These are phyloP conservation scores for Dendrocalamus sinicus DNA, from an alignment of 176 grass and related monocot species.

Conservation along the genomic window DNA sequence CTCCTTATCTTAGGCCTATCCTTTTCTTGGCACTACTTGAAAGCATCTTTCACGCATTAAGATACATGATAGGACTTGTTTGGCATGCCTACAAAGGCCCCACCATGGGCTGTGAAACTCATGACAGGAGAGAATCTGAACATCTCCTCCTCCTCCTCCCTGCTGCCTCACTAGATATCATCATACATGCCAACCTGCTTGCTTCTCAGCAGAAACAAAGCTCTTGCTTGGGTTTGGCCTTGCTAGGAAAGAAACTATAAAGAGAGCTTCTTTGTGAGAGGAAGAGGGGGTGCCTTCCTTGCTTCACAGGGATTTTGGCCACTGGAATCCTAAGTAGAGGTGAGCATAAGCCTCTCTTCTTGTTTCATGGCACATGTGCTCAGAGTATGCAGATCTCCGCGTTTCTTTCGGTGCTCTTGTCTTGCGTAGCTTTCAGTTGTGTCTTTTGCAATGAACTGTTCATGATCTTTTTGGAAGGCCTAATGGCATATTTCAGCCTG, in stretches of 20 bases:
- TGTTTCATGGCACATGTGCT: conserved; percentile 17
- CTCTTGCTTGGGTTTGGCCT: not conserved
- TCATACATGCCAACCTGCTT: conserved; percentile 30
- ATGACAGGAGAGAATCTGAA: conserved; percentile 57
- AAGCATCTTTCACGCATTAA: conserved; percentile 59
- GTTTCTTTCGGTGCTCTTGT: not conserved
- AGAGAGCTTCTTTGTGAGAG: not conserved
- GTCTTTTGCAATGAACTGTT: not conserved
- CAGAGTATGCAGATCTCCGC: not conserved
- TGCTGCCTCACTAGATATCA: conserved; percentile 33
- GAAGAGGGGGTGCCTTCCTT: conserved; percentile 11
- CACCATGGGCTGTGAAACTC: conserved; percentile 56
- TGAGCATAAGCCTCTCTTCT: conserved; percentile 20
- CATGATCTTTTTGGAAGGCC: not conserved
- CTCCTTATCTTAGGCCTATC: conserved; percentile 61
- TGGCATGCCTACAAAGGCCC: conserved; percentile 48
- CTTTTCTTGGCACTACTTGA: conserved; percentile 58
- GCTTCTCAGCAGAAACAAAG: conserved; percentile 40
- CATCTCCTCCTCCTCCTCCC: conserved; percentile 32
- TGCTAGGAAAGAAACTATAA: not conserved
- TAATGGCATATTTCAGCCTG: not conserved
- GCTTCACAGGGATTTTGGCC: not conserved
- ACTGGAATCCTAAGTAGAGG: conserved; percentile 33
- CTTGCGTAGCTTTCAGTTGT: not conserved
- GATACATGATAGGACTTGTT: conserved; percentile 72